Evolutionary conservation across 2,329 filamentous ascomycete genomes (phyloP), one percentile per base, ranked within the genome.

Genomic region (Tolypocladium capitatum): DNA sequence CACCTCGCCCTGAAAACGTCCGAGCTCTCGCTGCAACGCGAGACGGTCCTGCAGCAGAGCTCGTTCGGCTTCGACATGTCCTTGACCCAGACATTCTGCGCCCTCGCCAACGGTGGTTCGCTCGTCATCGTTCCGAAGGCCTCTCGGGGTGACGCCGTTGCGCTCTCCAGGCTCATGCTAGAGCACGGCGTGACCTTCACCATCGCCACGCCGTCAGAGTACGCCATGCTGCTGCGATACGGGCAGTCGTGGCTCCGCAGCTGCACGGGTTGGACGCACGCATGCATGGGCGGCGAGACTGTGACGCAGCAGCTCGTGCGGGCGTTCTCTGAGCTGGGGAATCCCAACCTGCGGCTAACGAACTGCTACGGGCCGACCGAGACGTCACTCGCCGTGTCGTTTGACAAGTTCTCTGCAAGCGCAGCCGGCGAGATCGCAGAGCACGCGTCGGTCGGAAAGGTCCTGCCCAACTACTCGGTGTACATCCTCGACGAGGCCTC

Each of bases 61-160:
- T 57, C 68, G 0, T 60, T 57, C 28, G 60, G 58, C 10, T 73
- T 73, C 52, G 69, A 73, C 46, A 53, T 70, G 49, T 67, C 68
- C 0, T 36, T 70, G 1, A 51, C 51, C 3, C 66, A 73, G 51
- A 61, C 63, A 7, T 60, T 69, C 44, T 52, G 53, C 3, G 61
- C 63, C 0, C 55, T 73, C 2, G 52, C 54, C 9, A 59, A 59
- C 24, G 69, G 68, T 0, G 69, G 63, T 1, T 59, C 50, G 1
- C 46, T 73, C 0, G 52, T 61, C 21, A 52, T 74, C 4, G 65
- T 61, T 0, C 57, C 65, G 0, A 43, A 52, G 18, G 36, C 43
- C 5, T 41, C 24, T 41, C 47, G 47, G 8, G 43, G 47, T 5
- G 47, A 49, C 10, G 43, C 47, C 11, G n/a, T 36, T n/a, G 18